These are phyloP conservation scores for Boletellus emodensis DNA, from an alignment of 768 basidiomycete species.

Conservation along the genomic window DNA sequence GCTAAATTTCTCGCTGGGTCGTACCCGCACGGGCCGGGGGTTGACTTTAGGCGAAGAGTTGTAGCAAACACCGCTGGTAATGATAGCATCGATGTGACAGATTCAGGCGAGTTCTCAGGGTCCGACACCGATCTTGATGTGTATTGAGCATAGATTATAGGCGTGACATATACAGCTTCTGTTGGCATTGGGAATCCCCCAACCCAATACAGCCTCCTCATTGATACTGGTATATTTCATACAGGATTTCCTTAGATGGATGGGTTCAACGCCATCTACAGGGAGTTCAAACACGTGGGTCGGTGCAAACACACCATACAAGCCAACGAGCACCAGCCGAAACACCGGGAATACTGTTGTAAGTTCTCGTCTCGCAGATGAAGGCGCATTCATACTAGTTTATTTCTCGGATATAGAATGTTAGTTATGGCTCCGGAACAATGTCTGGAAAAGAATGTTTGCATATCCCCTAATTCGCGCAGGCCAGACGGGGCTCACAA, in stretches of 20 bases:
- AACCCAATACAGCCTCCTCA: constrained; percentile 48
- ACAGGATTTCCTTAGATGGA: background rate
- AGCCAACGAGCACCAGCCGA: constrained; percentile 43
- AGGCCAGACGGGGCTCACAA: background rate
- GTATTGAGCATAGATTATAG: constrained; percentile 13
- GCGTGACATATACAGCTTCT: constrained; percentile 50
- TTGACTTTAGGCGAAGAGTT: constrained; percentile 23
- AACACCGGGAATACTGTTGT: constrained; percentile 37
- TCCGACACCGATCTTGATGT: background rate
- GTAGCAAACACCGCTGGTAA: background rate
- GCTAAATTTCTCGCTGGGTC: constrained; percentile 51
- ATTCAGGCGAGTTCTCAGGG: constrained; percentile 37
- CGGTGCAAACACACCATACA: constrained; percentile 47
- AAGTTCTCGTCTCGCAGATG: constrained; percentile 10
- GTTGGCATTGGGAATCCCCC: constrained; percentile 52
- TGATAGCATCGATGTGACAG: constrained; percentile 50
- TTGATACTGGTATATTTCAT: constrained; percentile 47
- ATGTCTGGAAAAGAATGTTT: constrained; percentile 52
- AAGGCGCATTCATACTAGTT: background rate
- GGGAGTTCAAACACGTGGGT: constrained; percentile 55
- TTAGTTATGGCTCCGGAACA: constrained; percentile 51
- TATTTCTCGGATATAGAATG: constrained; percentile 32
- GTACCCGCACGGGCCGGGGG: constrained; percentile 50
- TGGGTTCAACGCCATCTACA: constrained; percentile 3
- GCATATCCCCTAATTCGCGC: background rate